A percentile compares a stretch with the other conserved stretches of the same genome.
Evolutionary conservation across 768 basidiomycete genomes (phyloP).

Genomic region (Solioccasus polychromus): DNA sequence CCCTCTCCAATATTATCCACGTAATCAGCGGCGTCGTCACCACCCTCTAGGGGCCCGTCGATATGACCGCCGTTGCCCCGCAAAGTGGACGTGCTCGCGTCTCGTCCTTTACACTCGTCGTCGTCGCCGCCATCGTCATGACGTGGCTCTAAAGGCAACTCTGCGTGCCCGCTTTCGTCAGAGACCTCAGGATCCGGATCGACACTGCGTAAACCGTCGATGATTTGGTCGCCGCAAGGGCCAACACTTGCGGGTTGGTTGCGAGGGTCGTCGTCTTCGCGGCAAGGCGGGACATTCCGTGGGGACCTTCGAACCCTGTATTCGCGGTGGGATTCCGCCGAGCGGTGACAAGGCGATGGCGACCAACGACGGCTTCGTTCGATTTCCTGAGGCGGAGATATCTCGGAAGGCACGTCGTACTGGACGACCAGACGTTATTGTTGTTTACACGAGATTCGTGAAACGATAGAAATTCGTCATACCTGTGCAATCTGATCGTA

Average conservation of each 20-base stretch:
- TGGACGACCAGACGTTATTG: slow-evolving; percentile 26
- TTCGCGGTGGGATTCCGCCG: slow-evolving; percentile 6
- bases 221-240: background rate
- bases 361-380: slow-evolving; percentile 29
- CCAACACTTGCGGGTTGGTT: background rate
- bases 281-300: background rate
- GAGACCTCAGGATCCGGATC: background rate
- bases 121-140: too few species aligned
- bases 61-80: too few species aligned
- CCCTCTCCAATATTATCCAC: slow-evolving; percentile 6
- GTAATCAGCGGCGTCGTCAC: slow-evolving; percentile 2
- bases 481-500: slow-evolving; percentile 88
- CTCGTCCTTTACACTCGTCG: too few species aligned
- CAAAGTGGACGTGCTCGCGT: too few species aligned
- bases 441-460: background rate
- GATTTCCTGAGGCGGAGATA: slow-evolving; percentile 34
- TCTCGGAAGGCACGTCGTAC: slow-evolving; percentile 56
- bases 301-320: slow-evolving; percentile 6
- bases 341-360: too few species aligned
- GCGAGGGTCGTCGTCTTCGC: slow-evolving; percentile 1
- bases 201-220: slow-evolving; percentile 2
- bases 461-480: slow-evolving; percentile 5
- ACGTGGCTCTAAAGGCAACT: background rate
- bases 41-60: background rate
- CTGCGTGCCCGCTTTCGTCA: background rate